Evolutionary conservation across 352 stramenopile species (phyloP), one percentile per base, ranked within the genome.

Genomic region (Phytophthora kernoviae): DNA sequence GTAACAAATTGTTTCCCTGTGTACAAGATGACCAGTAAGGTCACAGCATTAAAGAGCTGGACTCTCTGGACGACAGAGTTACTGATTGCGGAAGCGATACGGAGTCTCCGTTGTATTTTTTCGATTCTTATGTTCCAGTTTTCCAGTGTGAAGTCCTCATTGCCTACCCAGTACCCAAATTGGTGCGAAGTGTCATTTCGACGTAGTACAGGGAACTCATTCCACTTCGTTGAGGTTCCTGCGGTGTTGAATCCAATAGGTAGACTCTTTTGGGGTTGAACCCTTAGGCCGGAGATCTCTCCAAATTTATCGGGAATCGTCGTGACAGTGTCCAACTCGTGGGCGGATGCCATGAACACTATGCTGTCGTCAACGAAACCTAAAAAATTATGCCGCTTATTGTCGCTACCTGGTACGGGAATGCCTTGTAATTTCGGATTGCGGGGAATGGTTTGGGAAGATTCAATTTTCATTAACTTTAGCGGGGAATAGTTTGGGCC

Each of bases 331-430:
- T 33, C 17, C 1, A 61, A 32, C 21, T 46, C 18, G 2, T 24
- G 42, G 1, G 12, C 33, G 11, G 22, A n/a, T 0, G 39, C 48
- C 15, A 58, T 1, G 14, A 54, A 52, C 12, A 58, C 30, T 6
- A 30, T 56, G 11, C 55, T 57, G 12, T 54, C 42, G 20, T 61
- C 54, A 4, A 61, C 54, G 27, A 53, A 60, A 5, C 40, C 40
- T 2, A 30, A 39, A 26, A 52, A 64, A 10, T 17, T 45, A 4
- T 60, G 30, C 1, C 9, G 4, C 1, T 17, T 3, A 2, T 21
- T 4, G 9, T n/a, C 9, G 0, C 22, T 12, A n/a, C 48, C n/a
- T 5, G 47, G 21, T 4, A 65, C 42, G 33, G 27, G 2, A 3
- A 60, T n/a, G 27, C 58, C 58, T n/a, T 1, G 9, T 1, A 64